Base-by-base conservation (phyloP, 768 basidiomycete species). In the Leccinum rimulosum region DNA sequence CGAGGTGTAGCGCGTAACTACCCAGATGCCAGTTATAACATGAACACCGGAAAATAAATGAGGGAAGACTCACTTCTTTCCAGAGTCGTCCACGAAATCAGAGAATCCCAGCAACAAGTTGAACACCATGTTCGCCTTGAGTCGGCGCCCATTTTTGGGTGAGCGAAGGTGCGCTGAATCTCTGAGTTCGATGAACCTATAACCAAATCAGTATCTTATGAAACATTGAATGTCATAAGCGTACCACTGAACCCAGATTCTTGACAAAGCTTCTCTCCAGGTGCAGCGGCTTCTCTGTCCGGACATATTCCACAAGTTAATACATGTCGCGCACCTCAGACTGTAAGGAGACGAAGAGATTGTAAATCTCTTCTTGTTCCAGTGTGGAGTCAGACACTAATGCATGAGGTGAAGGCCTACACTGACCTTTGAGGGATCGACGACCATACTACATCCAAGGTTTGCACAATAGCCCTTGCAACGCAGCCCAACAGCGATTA, bases 401-500 rank as follows among this genome's bases (percentile, higher is more conserved):
- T n/a, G 8, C 22, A 33, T 12, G 45, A 45, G 45, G 57, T 17
- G 30, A 57, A 22, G 51, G 33, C 25, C 6, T 9, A 27, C 27
- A 43, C 50, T 59, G 62, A 94, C 94, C 67, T 89, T 87, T 62
- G 87, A 87, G 2, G 96, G 96, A 69, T 96, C 94, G 40, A 98
- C 95, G 65, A 98, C 91, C 74, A 97, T 95, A 2, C 92, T 98
- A 48, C 96, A 83, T 4, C 91, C 95, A 64, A 98, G 84, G 71
- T 94, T 96, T 35, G 91, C 86, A 70, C 93, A 93, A 67, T 99
- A 98, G 1, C 87, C 89, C 68, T 89, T 95, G 76, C 96, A 98
- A 27, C 93, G 84, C 71, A 98, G 80, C 28, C 95, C 96, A 63
- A 97, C 83, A 5, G 89, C 84, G 10, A 91, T 86, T 6, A 98